phyloP scores from a whole-genome alignment of 306 rosid species.

The Gastrolobium villosum region DNA sequence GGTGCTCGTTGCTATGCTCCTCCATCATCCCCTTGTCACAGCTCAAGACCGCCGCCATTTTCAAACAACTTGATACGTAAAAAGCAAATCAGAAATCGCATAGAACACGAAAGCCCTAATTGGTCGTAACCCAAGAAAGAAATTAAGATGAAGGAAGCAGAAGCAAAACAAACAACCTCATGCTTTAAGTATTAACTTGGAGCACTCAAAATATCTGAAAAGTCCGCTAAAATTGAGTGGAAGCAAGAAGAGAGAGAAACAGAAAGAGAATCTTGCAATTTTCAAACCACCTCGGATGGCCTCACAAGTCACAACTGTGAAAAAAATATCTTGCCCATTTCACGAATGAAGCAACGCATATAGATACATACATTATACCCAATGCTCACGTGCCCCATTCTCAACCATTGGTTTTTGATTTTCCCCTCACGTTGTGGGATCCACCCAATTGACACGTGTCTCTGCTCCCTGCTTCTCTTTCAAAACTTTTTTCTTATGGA shows the following conservation, averaged over 20 bases:
- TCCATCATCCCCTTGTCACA: conserved; percentile 11
- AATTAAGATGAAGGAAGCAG: neutral
- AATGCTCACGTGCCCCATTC: conserved; percentile 34
- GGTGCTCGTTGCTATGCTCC: conserved; percentile 32
- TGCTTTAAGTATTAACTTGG: conserved; percentile 26
- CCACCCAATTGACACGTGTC: conserved; percentile 44
- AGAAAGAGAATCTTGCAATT: conserved; percentile 22
- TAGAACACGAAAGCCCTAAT: conserved; percentile 39
- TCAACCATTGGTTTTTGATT: conserved; percentile 35
- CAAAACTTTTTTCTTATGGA: neutral
- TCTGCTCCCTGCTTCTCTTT: neutral
- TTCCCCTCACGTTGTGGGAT: neutral
- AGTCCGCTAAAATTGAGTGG: conserved; percentile 48
- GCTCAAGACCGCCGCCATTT: conserved; percentile 48
- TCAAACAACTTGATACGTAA: conserved; percentile 42
- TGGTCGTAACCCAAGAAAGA: too few relatives aligned
- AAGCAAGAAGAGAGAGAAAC: conserved; percentile 38
- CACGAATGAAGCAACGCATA: neutral
- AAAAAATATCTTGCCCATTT: conserved; percentile 59
- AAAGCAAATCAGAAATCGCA: conserved; percentile 15
- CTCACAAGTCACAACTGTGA: conserved; percentile 49
- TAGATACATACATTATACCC: neutral
- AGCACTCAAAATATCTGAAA: conserved; percentile 48
- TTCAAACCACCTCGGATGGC: conserved; percentile 35
- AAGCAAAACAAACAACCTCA: conserved; percentile 31